Percentiles rank a stretch among this genome's conserved stretches.
phyloP scores from a whole-genome alignment of 192 early-diverging fungal genomes.

The Coemansia sp. region DNA sequence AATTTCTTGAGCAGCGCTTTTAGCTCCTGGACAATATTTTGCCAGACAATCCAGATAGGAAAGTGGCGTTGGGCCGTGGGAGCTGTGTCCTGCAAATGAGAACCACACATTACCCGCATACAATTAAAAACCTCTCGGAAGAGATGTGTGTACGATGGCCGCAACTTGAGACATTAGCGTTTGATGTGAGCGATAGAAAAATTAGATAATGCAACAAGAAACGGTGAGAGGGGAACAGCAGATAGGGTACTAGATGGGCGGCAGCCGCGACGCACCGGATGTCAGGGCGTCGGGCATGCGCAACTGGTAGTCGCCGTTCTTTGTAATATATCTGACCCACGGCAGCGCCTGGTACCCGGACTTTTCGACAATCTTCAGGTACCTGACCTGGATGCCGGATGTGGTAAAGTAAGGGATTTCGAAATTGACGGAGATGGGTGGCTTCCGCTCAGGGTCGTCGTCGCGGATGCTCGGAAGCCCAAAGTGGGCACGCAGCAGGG shows the following conservation, averaged over 20 bases:
- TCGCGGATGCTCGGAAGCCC: slow-evolving; percentile 81
- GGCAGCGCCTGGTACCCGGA: slow-evolving; percentile 85
- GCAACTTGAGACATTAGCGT: neutral
- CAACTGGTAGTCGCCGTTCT: slow-evolving; percentile 93
- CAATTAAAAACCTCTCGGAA: no score
- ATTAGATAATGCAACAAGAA: neutral
- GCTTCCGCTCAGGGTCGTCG: slow-evolving; percentile 78
- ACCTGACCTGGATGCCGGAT: slow-evolving; percentile 87
- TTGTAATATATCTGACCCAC: slow-evolving; percentile 89
- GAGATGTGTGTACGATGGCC: no score
- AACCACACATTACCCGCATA: no score
- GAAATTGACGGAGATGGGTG: slow-evolving; percentile 83
- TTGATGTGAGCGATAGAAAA: neutral
- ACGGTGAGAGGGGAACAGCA: neutral
- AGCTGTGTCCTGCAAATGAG: neutral
- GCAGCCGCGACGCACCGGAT: slow-evolving; percentile 59
- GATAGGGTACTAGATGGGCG: slow-evolving; percentile 58
- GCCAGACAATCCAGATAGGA: neutral
- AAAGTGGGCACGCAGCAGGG: slow-evolving; percentile 85
- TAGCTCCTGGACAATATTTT: neutral
- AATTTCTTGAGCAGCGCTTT: neutral
- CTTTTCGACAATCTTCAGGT: slow-evolving; percentile 89
- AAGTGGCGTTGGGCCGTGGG: neutral
- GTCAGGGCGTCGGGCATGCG: slow-evolving; percentile 87
- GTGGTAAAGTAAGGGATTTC: slow-evolving; percentile 90